Conservation (phyloP, 2,329 filamentous ascomycete species). For the Aureobasidium sp. region DNA sequence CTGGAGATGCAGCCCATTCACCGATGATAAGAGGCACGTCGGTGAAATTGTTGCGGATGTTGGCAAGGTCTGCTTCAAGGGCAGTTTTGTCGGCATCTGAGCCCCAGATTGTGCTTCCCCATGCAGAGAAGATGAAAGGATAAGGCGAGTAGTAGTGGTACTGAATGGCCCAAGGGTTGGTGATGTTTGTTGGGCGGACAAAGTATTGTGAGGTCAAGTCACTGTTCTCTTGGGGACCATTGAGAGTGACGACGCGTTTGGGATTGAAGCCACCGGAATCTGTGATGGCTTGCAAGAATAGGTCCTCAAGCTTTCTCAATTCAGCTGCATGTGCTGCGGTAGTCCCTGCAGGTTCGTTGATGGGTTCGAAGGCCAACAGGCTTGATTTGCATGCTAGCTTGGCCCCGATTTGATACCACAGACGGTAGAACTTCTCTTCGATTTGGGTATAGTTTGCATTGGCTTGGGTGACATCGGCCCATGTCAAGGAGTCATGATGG, state of each 20-base stretch:
- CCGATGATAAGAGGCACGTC: constrained; percentile 51
- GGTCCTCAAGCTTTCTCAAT: constrained; percentile 50
- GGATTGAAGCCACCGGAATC: constrained; percentile 51
- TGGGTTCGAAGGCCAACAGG: constrained; percentile 50
- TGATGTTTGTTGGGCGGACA: constrained; percentile 40
- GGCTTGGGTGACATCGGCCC: constrained; percentile 47
- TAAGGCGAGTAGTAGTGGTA: constrained; percentile 56
- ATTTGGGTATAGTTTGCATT: constrained; percentile 46
- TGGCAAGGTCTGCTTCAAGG: constrained; percentile 44
- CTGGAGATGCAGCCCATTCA: constrained; percentile 49
- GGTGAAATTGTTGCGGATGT: constrained; percentile 49
- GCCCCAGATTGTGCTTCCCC: constrained; percentile 57
- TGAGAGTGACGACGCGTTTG: constrained; percentile 50
- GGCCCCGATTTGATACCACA: constrained; percentile 53
- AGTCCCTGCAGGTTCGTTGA: constrained; percentile 53
- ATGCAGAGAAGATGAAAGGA: constrained; percentile 37
- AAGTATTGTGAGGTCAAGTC: constrained; percentile 51
- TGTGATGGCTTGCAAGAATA: constrained; percentile 50
- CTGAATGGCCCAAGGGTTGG: constrained; percentile 54
- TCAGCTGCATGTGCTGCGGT: constrained; percentile 45
- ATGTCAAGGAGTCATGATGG: constrained; percentile 54
- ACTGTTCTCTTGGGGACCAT: constrained; percentile 46
- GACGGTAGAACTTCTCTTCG: constrained; percentile 49
- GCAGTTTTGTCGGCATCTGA: constrained; percentile 46
- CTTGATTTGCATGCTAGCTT: constrained; percentile 50